These are phyloP conservation scores for Arthrobotrys sphaeroides DNA, from an alignment of 2,329 filamentous ascomycete species.

Conservation along the genomic window DNA sequence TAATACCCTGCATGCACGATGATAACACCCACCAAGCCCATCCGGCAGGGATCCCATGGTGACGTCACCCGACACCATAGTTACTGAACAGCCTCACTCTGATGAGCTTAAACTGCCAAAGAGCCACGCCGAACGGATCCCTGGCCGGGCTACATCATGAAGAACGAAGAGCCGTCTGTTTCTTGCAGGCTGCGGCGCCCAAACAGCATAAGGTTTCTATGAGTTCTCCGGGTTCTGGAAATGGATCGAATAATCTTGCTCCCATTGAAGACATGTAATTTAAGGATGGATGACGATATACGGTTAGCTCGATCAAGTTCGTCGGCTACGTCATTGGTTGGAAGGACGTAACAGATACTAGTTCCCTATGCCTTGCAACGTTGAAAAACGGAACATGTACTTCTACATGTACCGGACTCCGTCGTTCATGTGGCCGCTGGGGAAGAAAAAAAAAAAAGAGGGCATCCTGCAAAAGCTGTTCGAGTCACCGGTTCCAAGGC, in stretches of 20 bases:
- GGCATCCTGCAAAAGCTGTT: slow-evolving; percentile 32
- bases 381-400: slow-evolving; percentile 10
- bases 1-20: slow-evolving; percentile 53
- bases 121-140: slow-evolving; percentile 36
- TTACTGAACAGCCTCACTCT: slow-evolving; percentile 48
- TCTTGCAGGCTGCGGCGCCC: slow-evolving; percentile 14
- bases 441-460: too few relatives aligned
- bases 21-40: slow-evolving; percentile 50
- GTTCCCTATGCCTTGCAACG: slow-evolving; percentile 24
- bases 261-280: slow-evolving; percentile 20
- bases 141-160: slow-evolving; percentile 40
- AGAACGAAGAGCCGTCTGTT: slow-evolving; percentile 19
- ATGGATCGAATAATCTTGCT: slow-evolving; percentile 28
- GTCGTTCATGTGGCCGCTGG: slow-evolving; percentile 50
- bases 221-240: slow-evolving; percentile 39
- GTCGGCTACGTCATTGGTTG: slow-evolving; percentile 47
- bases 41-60: slow-evolving; percentile 49
- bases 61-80: slow-evolving; percentile 47
- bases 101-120: background rate
- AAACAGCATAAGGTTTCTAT: background rate
- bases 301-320: slow-evolving; percentile 36
- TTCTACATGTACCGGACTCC: slow-evolving; percentile 15
- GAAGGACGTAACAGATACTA: slow-evolving; percentile 51
- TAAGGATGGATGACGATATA: slow-evolving; percentile 52
- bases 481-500: slow-evolving; percentile 54